Percentiles rank a stretch among this genome's conserved stretches.
phyloP scores from a whole-genome alignment of 2,329 filamentous ascomycete species.

The Sporothrix schenckii region DNA sequence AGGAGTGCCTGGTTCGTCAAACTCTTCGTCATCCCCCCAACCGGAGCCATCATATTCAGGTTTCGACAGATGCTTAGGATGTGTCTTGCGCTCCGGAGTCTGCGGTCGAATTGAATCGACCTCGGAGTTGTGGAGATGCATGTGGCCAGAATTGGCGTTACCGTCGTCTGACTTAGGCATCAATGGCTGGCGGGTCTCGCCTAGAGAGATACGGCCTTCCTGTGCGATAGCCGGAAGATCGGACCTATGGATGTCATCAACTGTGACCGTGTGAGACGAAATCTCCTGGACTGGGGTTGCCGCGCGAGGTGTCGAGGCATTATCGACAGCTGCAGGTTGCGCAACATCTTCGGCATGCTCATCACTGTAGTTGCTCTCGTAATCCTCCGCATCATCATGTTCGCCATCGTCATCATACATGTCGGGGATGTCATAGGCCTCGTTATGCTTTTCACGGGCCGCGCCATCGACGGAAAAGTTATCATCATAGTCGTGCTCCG shows the following conservation, averaged over 20 bases:
- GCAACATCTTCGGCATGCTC: constrained; percentile 42
- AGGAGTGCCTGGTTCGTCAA: constrained; percentile 71
- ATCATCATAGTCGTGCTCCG: constrained; percentile 55
- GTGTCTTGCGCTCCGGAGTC: constrained; percentile 56
- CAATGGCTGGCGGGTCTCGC: constrained; percentile 26
- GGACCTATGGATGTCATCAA: constrained; percentile 32
- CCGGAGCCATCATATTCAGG: constrained; percentile 66
- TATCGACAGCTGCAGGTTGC: constrained; percentile 51
- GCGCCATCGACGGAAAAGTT: constrained; percentile 49
- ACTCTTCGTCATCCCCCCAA: constrained; percentile 61
- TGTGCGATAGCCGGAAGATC: constrained; percentile 31
- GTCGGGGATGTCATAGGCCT: constrained; percentile 46
- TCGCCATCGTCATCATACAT: constrained; percentile 49
- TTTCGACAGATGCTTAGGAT: constrained; percentile 55
- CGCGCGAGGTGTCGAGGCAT: constrained; percentile 54
- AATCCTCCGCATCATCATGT: constrained; percentile 51
- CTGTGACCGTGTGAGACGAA: constrained; percentile 33
- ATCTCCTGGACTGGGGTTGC: constrained; percentile 45
- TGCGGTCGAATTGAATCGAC: constrained; percentile 45
- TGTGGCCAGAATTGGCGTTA: constrained; percentile 46
- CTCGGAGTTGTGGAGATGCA: constrained; percentile 37
- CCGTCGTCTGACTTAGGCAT: constrained; percentile 41
- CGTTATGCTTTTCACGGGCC: constrained; percentile 55
- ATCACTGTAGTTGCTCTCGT: constrained; percentile 61
- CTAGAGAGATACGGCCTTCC: constrained; percentile 36